phyloP scores from a whole-genome alignment of 2,329 filamentous ascomycete genomes.

The Aspergillus aculeatus region DNA sequence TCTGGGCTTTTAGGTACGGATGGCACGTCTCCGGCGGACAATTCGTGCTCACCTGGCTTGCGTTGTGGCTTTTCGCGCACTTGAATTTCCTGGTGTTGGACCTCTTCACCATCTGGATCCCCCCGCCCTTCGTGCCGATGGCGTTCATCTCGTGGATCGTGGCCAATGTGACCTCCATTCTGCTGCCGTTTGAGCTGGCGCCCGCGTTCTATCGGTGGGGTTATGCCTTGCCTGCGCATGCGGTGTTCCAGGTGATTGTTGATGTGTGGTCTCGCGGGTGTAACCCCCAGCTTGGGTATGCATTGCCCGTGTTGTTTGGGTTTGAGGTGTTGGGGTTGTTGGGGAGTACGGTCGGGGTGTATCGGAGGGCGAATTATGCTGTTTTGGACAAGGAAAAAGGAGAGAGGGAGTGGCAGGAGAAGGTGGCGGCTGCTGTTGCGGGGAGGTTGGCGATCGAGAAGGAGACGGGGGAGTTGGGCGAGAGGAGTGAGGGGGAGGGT shows the following conservation, averaged over 20 bases:
- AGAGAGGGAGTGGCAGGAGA: constrained; percentile 5
- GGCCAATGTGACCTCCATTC: constrained; percentile 43
- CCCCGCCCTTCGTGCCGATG: constrained; percentile 45
- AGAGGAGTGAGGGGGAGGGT: neutral
- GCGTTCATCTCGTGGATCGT: constrained; percentile 47
- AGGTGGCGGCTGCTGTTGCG: neutral
- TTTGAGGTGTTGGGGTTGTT: constrained; percentile 2
- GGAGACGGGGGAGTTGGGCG: neutral
- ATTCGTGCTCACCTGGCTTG: constrained; percentile 46
- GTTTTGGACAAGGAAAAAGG: constrained; percentile 1
- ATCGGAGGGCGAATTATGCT: constrained; percentile 11
- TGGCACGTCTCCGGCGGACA: constrained; percentile 44
- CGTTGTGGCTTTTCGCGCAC: constrained; percentile 47
- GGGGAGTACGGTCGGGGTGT: constrained; percentile 9
- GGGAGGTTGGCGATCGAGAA: neutral
- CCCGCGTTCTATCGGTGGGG: constrained; percentile 43
- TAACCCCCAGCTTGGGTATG: constrained; percentile 40
- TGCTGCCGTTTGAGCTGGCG: constrained; percentile 46
- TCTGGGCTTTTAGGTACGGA: constrained; percentile 45
- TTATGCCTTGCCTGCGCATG: constrained; percentile 41
- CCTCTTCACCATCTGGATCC: constrained; percentile 43
- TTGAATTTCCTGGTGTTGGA: constrained; percentile 48
- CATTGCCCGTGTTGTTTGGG: constrained; percentile 38
- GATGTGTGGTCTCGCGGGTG: constrained; percentile 46
- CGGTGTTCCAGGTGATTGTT: constrained; percentile 40